Base-by-base conservation (phyloP, 2,329 filamentous ascomycete genomes). In the Tolypocladium paradoxum region DNA sequence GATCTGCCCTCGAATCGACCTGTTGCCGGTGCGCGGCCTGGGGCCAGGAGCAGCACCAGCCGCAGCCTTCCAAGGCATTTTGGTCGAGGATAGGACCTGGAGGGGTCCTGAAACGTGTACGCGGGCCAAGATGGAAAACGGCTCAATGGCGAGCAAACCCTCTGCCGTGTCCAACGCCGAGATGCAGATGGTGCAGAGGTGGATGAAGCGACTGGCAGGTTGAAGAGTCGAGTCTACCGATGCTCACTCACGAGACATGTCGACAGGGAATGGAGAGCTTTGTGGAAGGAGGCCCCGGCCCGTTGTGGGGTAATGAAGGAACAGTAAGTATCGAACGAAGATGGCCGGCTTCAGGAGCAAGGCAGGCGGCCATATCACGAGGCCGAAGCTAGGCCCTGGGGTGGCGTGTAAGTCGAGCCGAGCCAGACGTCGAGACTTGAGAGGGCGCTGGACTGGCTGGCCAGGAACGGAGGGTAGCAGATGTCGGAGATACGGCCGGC, bases 1-100 rank as follows among this genome's bases (percentile, higher is more conserved):
- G 56, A 84, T 84, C 58, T 76, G 78, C 56, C 80, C 81, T 38
- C 81, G 76, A 56, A 84, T 77, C 35, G 76, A 75, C 58, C 72
- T 70, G 57, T 70, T 68, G 57, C 69, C 55, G 48, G 57, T 56
- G 38, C 58, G 55, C 48, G 62, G 57, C 52, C 57, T 60, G 54
- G 54, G 52, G 55, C 52, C 54, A 20, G 56, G 54, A 33, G 56
- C 69, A 58, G 68, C 61, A 60, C 62, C 68, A 51, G 75, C 64
- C 35, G 68, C 59, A 50, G 71, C 66, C 62, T 74, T 78, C 69
- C 77, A 79, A 45, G 77, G 60, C 55, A 61, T 67, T 57, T 14
- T 49, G 36, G 36, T 50, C 18, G 33, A 34, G 35, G 22, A 31
- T 3, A n/a, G 20, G n/a, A 7, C 27, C 8, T 11, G 6, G 16